Evolutionary conservation across 306 rosid genomes (phyloP).

Genomic region (Heteromeles arbutifolia): DNA sequence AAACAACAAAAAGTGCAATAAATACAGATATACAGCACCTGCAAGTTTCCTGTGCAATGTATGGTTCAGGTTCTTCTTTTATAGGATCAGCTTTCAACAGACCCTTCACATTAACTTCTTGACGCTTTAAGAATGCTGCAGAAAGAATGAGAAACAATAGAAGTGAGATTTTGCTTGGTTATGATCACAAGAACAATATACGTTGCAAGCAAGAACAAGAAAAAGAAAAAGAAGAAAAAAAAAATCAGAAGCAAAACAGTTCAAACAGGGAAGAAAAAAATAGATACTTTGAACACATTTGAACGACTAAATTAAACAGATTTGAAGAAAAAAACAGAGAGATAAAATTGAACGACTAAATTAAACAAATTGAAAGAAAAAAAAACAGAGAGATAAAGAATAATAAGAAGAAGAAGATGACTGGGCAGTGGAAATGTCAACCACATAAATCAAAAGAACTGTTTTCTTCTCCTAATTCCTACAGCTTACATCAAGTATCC

Average conservation of each 20-base stretch:
- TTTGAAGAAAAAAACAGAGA: too few species aligned
- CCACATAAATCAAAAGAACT: slow-evolving; percentile 21
- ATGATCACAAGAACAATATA: neutral
- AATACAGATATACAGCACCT: slow-evolving; percentile 41
- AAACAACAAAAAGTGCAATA: neutral
- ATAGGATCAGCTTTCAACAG: slow-evolving; percentile 78
- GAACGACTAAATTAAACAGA: too few species aligned
- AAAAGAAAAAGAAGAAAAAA: too few species aligned
- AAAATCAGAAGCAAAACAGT: too few species aligned
- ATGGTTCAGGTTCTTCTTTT: slow-evolving; percentile 86
- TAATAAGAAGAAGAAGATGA: neutral
- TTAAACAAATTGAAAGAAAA: neutral
- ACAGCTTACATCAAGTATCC: too few species aligned
- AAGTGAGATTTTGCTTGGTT: slow-evolving; percentile 13
- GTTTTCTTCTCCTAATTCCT: too few species aligned
- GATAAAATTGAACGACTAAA: neutral
- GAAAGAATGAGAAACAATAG: slow-evolving; percentile 15
- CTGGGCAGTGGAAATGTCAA: slow-evolving; percentile 54
- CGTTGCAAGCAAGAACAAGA: too few species aligned
- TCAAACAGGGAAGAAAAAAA: too few species aligned
- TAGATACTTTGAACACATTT: too few species aligned
- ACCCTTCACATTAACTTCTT: slow-evolving; percentile 96
- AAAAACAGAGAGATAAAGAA: neutral
- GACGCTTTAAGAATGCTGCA: slow-evolving; percentile 90
- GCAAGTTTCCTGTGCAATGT: slow-evolving; percentile 91